A percentile compares a stretch with the other conserved stretches of the same genome.
phyloP scores from a whole-genome alignment of 352 stramenopile genomes.

The Phytopythium mirpurense region DNA sequence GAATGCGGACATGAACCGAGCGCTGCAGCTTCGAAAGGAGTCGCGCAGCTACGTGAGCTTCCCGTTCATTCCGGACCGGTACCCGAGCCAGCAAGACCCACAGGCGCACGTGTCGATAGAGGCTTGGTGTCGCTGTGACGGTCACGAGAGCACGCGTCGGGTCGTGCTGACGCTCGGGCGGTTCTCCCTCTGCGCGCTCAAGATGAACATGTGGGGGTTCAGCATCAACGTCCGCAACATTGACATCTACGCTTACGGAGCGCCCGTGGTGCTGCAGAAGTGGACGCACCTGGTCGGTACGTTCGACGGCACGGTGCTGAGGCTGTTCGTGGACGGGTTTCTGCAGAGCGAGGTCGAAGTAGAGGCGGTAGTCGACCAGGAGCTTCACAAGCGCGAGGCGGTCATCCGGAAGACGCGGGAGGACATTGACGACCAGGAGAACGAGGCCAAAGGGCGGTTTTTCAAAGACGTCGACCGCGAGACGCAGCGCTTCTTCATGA shows the following conservation, averaged over 20 bases:
- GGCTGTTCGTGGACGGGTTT: constrained; percentile 78
- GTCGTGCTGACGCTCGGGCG: constrained; percentile 71
- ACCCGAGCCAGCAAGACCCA: constrained; percentile 21
- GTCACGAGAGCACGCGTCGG: constrained; percentile 59
- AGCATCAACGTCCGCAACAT: constrained; percentile 76
- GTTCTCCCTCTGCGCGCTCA: constrained; percentile 64
- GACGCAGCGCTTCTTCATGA: constrained; percentile 53
- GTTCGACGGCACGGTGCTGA: constrained; percentile 83
- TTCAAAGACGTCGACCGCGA: constrained; percentile 75
- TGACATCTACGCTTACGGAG: constrained; percentile 57
- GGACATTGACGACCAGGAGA: constrained; percentile 71
- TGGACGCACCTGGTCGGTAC: constrained; percentile 88
- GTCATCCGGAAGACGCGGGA: constrained; percentile 69
- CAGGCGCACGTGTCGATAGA: constrained; percentile 61
- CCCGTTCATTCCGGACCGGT: constrained; percentile 30
- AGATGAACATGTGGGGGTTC: constrained; percentile 75
- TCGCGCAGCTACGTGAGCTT: constrained; percentile 54
- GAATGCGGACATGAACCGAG: constrained; percentile 81
- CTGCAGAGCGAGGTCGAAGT: constrained; percentile 71
- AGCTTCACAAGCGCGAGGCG: constrained; percentile 56
- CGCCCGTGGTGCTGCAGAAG: constrained; percentile 45
- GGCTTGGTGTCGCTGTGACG: constrained; percentile 67
- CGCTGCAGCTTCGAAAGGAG: constrained; percentile 52
- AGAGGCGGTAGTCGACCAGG: constrained; percentile 59
- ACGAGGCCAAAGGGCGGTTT: constrained; percentile 61